Evolutionary conservation across 2,329 filamentous ascomycete species (phyloP).

Genomic region (Fusarium succisae): DNA sequence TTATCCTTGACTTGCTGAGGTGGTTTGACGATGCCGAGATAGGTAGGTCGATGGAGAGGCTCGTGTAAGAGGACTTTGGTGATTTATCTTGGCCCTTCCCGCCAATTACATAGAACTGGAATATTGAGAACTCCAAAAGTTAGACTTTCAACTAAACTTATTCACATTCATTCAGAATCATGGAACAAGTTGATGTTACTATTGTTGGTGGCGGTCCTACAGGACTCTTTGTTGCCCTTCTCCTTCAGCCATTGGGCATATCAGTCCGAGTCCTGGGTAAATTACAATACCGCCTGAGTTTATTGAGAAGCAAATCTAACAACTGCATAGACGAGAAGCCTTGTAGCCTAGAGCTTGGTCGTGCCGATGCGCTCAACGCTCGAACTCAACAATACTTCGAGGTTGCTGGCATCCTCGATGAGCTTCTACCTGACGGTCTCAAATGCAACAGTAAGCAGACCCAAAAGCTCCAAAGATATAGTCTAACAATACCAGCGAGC

Average conservation of each 20-base stretch:
- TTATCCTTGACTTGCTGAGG: not conserved
- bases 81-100: not conserved
- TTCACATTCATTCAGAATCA: not conserved
- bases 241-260: constrained; percentile 54
- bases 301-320: not conserved
- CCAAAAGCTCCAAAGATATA: accelerated
- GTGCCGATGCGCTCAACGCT: constrained; percentile 60
- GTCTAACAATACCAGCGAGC: constrained; percentile 47
- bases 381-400: constrained; percentile 60
- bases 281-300: accelerated
- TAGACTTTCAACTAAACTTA: accelerated
- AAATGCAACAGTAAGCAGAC: constrained; percentile 57
- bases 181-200: constrained; percentile 11
- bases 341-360: constrained; percentile 51
- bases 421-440: constrained; percentile 54
- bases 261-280: constrained; percentile 53
- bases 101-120: not conserved
- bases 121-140: not conserved
- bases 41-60: not conserved
- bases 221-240: constrained; percentile 55
- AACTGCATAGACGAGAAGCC: constrained; percentile 49
- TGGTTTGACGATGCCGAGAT: not conserved
- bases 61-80: not conserved
- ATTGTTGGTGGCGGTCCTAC: constrained; percentile 53
- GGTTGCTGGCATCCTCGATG: constrained; percentile 54